Evolutionary conservation across 768 basidiomycete genomes (phyloP), one percentile per base, ranked within the genome.

Genomic region (Lentinula sp.): DNA sequence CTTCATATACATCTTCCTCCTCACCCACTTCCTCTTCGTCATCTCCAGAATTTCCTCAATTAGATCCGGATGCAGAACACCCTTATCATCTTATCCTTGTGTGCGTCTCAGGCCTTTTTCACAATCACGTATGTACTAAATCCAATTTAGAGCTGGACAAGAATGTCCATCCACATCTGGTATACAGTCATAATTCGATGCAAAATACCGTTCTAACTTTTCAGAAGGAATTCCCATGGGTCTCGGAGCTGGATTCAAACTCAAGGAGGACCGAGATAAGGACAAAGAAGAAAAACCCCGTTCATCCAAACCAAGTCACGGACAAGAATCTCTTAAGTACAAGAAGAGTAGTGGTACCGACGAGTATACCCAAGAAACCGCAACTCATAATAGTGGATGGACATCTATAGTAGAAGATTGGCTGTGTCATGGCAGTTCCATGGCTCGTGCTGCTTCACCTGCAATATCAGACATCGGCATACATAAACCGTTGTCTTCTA

Each of bases 81-180:
- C 87, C 88, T 13, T 91, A 89, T 70, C 90, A 93, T 70, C 71
- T 92, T 18, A 74, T 93, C n/a, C 83, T 91, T 10, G 79, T 92
- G 90, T 91, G 70, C 72, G 87, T 74, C 6, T n/a, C 7, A 4
- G 13, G 16, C n/a, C 18, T 15, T n/a, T 32, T 43, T 9, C 6
- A 39, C 15, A 23, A n/a, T 7, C 8, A 8, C 35, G 33, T 45
- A 16, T 45, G 13, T 48, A 18, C 61, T 58, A 1, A 37, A 5
- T 65, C 36, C 69, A 13, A 18, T 28, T 7, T 64, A 77, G 76
- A 61, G 75, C 77, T 36, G 90, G 90, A 32, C 90, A 93, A 69
- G 90, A 92, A 77, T 93, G 90, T 67, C 90, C 90, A 6, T 89
- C 86, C n/a, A 74, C 81, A 36, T 87, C 85, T n/a, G 89, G 88